phyloP scores from a whole-genome alignment of 805 yeast genomes.

The Cyberlindnera saturnus region DNA sequence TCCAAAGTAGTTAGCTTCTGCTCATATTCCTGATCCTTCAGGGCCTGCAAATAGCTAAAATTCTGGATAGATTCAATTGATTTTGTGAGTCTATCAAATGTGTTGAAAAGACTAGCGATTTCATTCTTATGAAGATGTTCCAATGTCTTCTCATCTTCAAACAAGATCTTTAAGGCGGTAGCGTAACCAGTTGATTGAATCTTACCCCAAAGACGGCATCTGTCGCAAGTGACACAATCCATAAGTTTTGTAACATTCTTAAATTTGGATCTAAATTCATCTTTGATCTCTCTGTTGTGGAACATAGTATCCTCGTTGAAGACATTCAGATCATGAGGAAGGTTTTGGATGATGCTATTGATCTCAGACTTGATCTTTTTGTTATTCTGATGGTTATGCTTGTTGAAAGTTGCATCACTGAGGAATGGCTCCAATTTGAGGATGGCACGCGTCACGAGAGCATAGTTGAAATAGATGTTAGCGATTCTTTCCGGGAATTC shows the following conservation, averaged over 20 bases:
- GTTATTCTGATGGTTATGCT: slow-evolving; percentile 33
- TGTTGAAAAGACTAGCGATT: slow-evolving; percentile 83
- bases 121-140: slow-evolving; percentile 67
- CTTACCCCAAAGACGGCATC: slow-evolving; percentile 98
- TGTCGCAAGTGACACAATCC: slow-evolving; percentile 98
- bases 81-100: slow-evolving; percentile 87
- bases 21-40: slow-evolving; percentile 5
- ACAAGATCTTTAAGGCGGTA: slow-evolving; percentile 84
- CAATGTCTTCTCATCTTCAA: slow-evolving; percentile 57
- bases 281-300: slow-evolving; percentile 55
- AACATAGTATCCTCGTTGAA: slow-evolving; percentile 48
- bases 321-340: slow-evolving; percentile 26
- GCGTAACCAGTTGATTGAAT: slow-evolving; percentile 97
- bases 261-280: slow-evolving; percentile 81
- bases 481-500: slow-evolving; percentile 79
- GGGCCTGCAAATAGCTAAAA: slow-evolving; percentile 52
- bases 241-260: slow-evolving; percentile 85
- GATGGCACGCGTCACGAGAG: slow-evolving; percentile 76
- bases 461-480: slow-evolving; percentile 88
- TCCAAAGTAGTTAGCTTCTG: slow-evolving; percentile 6
- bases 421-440: slow-evolving; percentile 55
- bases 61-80: slow-evolving; percentile 68
- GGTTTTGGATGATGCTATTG: slow-evolving; percentile 18
- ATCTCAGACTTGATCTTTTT: slow-evolving; percentile 39
- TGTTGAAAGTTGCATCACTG: slow-evolving; percentile 45